Base-by-base conservation (phyloP, 2,329 filamentous ascomycete species). In the Coniella vitis region DNA sequence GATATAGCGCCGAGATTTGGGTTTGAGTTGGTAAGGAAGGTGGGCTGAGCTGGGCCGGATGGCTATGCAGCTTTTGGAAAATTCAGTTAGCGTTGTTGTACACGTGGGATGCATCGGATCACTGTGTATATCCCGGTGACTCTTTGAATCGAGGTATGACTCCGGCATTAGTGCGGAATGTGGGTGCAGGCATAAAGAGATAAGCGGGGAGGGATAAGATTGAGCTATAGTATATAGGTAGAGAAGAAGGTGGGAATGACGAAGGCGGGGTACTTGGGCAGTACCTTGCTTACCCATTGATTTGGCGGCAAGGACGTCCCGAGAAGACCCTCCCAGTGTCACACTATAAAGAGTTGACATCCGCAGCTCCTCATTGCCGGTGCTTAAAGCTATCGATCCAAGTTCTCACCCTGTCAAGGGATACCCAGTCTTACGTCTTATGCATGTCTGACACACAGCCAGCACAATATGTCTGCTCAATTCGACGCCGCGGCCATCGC, bases 381-480 rank as follows among this genome's bases (percentile, higher is more conserved):
- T 19, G 19, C 12, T 17, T 29, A 38, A 20, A 4, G 17, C 36
- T 31, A 41, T 41, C 9, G 25, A 16, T 32, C n/a, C 16, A 31
- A 29, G 20, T 41, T 29, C 21, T 31, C 14, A 41, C 39, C 21
- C 32, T 29, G 39, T 25, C 32, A 41, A 3, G n/a, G n/a, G 19
- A 31, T 16, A 19, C 22, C 22, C 14, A 41, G 7, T 41, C 39
- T 29, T 9, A 21, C 21, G 22, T 41, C n/a, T 17, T 41, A 4
- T 17, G 39, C 22, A n/a, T n/a, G n/a, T n/a, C 39, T 25, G 14
- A 41, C 39, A 31, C 22, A 16, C 8, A 17, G 29, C 16, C 21
- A 31, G 21, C 13, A 41, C 4, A 41, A 32, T 12, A 41, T 41
- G 39, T 41, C 39, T 16, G 32, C 51, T 66, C 64, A 4, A 64